Evolutionary conservation across 2,329 filamentous ascomycete species (phyloP), one percentile per base, ranked within the genome.

Genomic region (Fusarium burgessii): DNA sequence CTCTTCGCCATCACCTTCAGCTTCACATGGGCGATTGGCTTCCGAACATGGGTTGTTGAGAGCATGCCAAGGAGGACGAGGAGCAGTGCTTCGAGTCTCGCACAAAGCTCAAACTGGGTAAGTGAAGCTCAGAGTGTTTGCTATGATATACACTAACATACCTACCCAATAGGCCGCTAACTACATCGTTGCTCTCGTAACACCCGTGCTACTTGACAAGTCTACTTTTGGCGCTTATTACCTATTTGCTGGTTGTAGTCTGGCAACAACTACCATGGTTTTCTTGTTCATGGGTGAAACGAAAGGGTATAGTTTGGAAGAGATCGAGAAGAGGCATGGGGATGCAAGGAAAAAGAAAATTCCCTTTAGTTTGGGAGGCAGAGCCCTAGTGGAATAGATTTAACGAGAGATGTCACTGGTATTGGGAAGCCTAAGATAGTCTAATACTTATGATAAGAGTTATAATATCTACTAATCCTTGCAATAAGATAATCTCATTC

Each of bases 61-160:
- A 89, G 88, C 45, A 84, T 89, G 72, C 87, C 88, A 0, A 81
- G 84, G 25, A 79, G 80, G 13, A 89, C 87, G 1, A 81, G 88
- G 4, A 87, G 86, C 4, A 85, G 84, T 17, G 87, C 87, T 2
- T 87, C 85, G 0, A 85, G 83, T 49, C 76, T 89, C 32, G 87
- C 86, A 2, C 84, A 88, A 60, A 84, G 86, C 6, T 81, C 83
- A 18, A 88, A 88, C 50, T 89, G 86, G 82, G 81, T 83, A 47
- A 63, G 78, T 73, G 4, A 32, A 25, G 0, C 1, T 5, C 3
- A 3, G 4, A 8, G 0, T 0, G 2, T 4, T 23, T 17, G 4
- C 4, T 9, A 7, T 8, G 2, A 14, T 14, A 20, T 4, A n/a
- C 27, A 10, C 23, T 66, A 14, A 67, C 23, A 23, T 23, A 5